These are phyloP conservation scores for Sisymbrium altissimum DNA, from an alignment of 345 rosid species.

Conservation along the genomic window DNA sequence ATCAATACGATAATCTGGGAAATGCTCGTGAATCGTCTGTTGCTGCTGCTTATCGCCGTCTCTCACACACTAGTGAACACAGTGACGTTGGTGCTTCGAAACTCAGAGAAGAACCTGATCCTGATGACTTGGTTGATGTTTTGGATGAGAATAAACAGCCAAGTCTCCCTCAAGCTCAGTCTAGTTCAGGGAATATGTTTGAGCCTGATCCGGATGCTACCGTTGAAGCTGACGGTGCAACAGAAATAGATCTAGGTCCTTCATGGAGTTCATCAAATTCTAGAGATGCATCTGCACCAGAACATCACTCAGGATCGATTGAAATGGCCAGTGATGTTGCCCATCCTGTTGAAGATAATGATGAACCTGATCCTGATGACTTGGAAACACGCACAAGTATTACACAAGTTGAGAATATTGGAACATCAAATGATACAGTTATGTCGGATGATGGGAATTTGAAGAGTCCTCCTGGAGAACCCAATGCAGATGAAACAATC, in stretches of 20 bases:
- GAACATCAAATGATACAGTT: conserved; percentile 9
- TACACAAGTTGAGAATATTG: conserved; percentile 13
- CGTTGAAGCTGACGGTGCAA: neutral
- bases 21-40: conserved; percentile 78
- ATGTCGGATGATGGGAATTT: neutral
- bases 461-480: neutral
- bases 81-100: conserved; percentile 30
- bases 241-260: no score
- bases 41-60: conserved; percentile 81
- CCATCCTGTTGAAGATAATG: conserved; percentile 18
- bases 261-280: no score
- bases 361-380: conserved; percentile 72
- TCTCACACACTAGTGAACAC: conserved; percentile 34
- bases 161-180: neutral
- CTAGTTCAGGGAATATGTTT: conserved; percentile 27
- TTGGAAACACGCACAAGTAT: conserved; percentile 17
- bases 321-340: conserved; percentile 4
- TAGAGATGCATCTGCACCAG: neutral
- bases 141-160: conserved; percentile 10
- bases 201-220: conserved; percentile 53
- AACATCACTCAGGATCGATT: conserved; percentile 3
- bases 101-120: conserved; percentile 55
- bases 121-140: conserved; percentile 47
- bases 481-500: conserved; percentile 20
- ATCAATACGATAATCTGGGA: conserved; percentile 40